These are phyloP conservation scores for Cordyceps farinosa DNA, from an alignment of 2,329 filamentous ascomycete species.

Conservation along the genomic window DNA sequence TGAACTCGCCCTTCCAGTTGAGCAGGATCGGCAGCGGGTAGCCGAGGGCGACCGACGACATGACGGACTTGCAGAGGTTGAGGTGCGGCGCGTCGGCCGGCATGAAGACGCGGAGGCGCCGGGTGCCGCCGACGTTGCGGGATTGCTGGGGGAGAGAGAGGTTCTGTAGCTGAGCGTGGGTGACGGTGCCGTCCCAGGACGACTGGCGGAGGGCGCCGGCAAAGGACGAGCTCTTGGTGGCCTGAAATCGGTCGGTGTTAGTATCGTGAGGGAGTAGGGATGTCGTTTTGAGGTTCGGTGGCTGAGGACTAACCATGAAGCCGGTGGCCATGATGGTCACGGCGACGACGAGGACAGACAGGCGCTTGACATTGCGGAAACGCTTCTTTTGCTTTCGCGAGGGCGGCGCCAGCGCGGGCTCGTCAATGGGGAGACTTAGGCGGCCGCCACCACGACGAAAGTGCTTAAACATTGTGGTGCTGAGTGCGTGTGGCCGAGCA, in stretches of 20 bases:
- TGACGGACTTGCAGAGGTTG: slow-evolving; percentile 38
- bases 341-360: slow-evolving; percentile 13
- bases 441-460: slow-evolving; percentile 14
- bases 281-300: too few relatives aligned
- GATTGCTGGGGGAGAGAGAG: slow-evolving; percentile 10
- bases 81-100: slow-evolving; percentile 35
- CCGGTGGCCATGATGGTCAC: slow-evolving; percentile 16
- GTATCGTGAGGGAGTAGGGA: neutral
- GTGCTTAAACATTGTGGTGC: slow-evolving; percentile 12
- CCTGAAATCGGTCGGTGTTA: neutral
- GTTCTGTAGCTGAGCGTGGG: slow-evolving; percentile 10
- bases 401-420: neutral
- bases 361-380: slow-evolving; percentile 13
- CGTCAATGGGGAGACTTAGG: slow-evolving; percentile 11
- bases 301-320: neutral
- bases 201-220: neutral
- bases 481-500: neutral
- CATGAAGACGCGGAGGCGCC: slow-evolving; percentile 37
- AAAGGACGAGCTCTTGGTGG: slow-evolving; percentile 3
- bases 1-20: slow-evolving; percentile 38
- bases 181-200: slow-evolving; percentile 14
- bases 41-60: slow-evolving; percentile 36
- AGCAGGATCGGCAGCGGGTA: slow-evolving; percentile 36
- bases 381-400: slow-evolving; percentile 14
- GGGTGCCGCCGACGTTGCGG: slow-evolving; percentile 18